Evolutionary conservation across 106 monocot species (phyloP).

Genomic region (Platanthera guangdongensis): DNA sequence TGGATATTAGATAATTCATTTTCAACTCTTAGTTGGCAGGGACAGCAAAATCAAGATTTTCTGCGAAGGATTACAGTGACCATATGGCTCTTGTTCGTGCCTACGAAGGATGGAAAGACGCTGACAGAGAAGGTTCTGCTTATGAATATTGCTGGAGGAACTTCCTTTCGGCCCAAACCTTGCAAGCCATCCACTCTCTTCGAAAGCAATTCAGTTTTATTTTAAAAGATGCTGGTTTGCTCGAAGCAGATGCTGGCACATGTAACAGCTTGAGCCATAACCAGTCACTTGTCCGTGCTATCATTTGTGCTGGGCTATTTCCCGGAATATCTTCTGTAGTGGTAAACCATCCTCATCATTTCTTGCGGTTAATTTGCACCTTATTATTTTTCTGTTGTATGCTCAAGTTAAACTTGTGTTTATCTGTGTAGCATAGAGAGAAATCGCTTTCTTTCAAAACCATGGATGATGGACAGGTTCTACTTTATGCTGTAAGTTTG

Average conservation of each 20-base stretch:
- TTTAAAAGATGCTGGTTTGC: constrained; percentile 73
- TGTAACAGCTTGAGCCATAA: constrained; percentile 87
- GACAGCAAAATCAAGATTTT: constrained; percentile 95
- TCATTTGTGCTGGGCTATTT: constrained; percentile 94
- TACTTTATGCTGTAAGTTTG: constrained; percentile 90
- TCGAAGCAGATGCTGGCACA: constrained; percentile 44
- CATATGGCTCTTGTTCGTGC: constrained; percentile 99
- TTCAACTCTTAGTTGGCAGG: constrained; percentile 65
- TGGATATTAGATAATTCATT: background rate
- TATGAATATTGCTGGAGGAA: constrained; percentile 99
- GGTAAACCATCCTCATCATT: constrained; percentile 29
- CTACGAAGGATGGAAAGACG: constrained; percentile 97
- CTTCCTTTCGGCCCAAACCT: constrained; percentile 93
- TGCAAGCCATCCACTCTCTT: constrained; percentile 94
- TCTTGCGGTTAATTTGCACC: background rate
- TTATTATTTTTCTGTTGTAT: constrained; percentile 3
- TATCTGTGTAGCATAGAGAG: constrained; percentile 73
- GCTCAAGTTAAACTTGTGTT: background rate
- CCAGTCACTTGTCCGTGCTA: constrained; percentile 89
- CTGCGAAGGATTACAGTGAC: constrained; percentile 98
- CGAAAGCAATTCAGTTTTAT: constrained; percentile 89
- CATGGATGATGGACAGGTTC: constrained; percentile 97
- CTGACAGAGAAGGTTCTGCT: constrained; percentile 93
- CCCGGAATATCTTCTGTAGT: constrained; percentile 96
- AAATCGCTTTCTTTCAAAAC: constrained; percentile 98